These are phyloP conservation scores for Pseudonectria foliicola DNA, from an alignment of 2,329 filamentous ascomycete genomes.

Conservation along the genomic window DNA sequence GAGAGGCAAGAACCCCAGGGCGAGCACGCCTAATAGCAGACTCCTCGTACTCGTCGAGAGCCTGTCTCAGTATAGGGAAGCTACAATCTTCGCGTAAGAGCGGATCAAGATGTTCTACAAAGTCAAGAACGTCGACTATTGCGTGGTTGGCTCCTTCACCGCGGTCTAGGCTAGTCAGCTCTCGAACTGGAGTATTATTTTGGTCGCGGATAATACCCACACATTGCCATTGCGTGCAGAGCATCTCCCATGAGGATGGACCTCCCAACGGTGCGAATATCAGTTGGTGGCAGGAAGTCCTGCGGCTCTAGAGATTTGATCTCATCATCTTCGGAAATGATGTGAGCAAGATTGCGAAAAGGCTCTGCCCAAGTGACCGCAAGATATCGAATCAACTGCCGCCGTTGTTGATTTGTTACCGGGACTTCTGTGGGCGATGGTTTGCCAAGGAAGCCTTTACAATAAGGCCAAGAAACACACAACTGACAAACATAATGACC, in stretches of 20 bases:
- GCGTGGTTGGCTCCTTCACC: slow-evolving; percentile 53
- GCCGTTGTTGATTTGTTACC: slow-evolving; percentile 27
- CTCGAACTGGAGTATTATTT: not conserved
- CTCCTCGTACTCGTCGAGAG: slow-evolving; percentile 36
- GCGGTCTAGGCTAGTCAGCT: slow-evolving; percentile 32
- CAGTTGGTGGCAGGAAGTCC: slow-evolving; percentile 38
- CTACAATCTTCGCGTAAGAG: slow-evolving; percentile 1
- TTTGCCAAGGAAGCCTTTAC: slow-evolving; percentile 26
- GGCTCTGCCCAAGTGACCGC: slow-evolving; percentile 42
- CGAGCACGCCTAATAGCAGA: slow-evolving; percentile 35
- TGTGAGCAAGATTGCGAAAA: slow-evolving; percentile 35
- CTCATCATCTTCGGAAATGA: slow-evolving; percentile 34
- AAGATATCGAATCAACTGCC: slow-evolving; percentile 36
- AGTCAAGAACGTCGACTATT: slow-evolving; percentile 42
- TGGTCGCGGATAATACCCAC: slow-evolving; percentile 30
- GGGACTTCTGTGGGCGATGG: slow-evolving; percentile 33
- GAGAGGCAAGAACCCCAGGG: slow-evolving; percentile 41
- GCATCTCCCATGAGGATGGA: slow-evolving; percentile 47
- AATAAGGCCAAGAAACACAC: slow-evolving; percentile 44
- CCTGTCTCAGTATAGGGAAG: slow-evolving; percentile 12
- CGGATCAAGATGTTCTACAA: slow-evolving; percentile 29
- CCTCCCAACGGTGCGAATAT: slow-evolving; percentile 30
- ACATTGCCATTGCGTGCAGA: slow-evolving; percentile 54
- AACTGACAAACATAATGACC: slow-evolving; percentile 41
- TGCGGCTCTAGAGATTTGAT: slow-evolving; percentile 39